phyloP scores from a whole-genome alignment of 495 filamentous ascomycete species.

The Penicillium fimorum region DNA sequence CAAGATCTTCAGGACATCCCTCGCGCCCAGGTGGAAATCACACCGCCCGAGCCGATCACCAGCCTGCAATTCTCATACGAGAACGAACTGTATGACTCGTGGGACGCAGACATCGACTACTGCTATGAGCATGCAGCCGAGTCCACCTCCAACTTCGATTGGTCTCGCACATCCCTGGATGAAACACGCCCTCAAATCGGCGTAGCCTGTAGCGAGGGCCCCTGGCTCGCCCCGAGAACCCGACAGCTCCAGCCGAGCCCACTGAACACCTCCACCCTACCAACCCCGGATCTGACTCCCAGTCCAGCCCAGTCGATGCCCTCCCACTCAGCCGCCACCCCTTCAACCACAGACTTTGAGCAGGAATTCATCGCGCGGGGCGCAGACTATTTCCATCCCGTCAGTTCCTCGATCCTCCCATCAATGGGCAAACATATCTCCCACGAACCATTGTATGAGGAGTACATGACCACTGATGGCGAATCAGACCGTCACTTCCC shows the following conservation, averaged over 20 bases:
- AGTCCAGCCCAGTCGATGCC: conserved; percentile 38
- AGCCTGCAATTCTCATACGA: conserved; percentile 25
- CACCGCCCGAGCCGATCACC: conserved; percentile 13
- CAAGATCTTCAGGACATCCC: conserved; percentile 19
- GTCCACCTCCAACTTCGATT: conserved; percentile 87
- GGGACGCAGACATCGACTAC: conserved; percentile 95
- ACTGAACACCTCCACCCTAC: conserved; percentile 31
- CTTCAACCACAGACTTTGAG: conserved; percentile 36
- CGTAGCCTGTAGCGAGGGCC: conserved; percentile 19
- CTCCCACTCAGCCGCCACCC: conserved; percentile 36
- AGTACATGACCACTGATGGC: conserved; percentile 46
- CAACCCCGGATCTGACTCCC: conserved; percentile 42
- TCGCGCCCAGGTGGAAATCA: conserved; percentile 14
- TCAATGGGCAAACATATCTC: conserved; percentile 36
- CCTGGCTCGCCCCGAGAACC: conserved; percentile 16
- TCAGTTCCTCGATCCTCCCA: conserved; percentile 32
- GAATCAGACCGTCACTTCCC: conserved; percentile 47
- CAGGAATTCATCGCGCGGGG: conserved; percentile 24
- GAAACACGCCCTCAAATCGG: conserved; percentile 24
- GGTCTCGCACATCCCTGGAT: conserved; percentile 57
- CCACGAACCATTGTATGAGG: conserved; percentile 49
- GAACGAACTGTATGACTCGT: conserved; percentile 56
- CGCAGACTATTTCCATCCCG: conserved; percentile 40
- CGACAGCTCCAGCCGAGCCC: conserved; percentile 27
- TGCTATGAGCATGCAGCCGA: conserved; percentile 91